A percentile compares a stretch with the other conserved stretches of the same genome.
phyloP scores from a whole-genome alignment of 768 basidiomycete species.

The Pisolithus orientalis region DNA sequence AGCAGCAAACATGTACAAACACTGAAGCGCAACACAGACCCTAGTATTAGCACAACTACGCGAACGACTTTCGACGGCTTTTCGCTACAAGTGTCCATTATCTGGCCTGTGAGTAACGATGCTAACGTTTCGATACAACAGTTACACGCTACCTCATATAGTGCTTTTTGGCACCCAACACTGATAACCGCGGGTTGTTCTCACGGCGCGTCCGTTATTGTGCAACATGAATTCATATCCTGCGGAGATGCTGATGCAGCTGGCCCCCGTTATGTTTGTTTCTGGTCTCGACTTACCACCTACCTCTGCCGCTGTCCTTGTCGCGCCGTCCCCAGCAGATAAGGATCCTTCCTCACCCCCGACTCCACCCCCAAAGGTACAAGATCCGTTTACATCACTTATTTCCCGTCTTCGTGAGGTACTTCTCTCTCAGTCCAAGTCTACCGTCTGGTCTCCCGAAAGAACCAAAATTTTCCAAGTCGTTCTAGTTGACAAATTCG shows the following conservation, averaged over 20 bases:
- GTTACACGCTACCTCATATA: neutral
- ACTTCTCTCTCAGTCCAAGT: slow-evolving; percentile 55
- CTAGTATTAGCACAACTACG: too few relatives aligned
- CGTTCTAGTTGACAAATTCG: slow-evolving; percentile 75
- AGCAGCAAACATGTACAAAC: too few relatives aligned
- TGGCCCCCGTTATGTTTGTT: slow-evolving; percentile 91
- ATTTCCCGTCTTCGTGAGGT: slow-evolving; percentile 59
- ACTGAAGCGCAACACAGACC: too few relatives aligned
- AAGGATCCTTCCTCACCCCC: slow-evolving; percentile 18
- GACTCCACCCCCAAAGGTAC: slow-evolving; percentile 26
- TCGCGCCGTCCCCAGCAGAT: slow-evolving; percentile 8
- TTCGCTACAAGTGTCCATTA: too few relatives aligned
- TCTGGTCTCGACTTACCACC: slow-evolving; percentile 61
- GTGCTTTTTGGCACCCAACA: neutral
- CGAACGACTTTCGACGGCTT: too few relatives aligned
- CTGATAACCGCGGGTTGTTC: neutral
- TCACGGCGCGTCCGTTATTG: neutral
- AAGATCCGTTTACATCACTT: slow-evolving; percentile 61
- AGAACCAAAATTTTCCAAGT: slow-evolving; percentile 74
- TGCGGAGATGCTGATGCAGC: slow-evolving; percentile 79
- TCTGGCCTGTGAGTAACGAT: too few relatives aligned
- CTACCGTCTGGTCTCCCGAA: slow-evolving; percentile 67
- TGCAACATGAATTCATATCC: slow-evolving; percentile 86
- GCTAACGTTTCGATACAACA: too few relatives aligned
- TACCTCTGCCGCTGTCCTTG: slow-evolving; percentile 7